phyloP scores from a whole-genome alignment of 768 basidiomycete genomes.

The Jaapia argillacea region DNA sequence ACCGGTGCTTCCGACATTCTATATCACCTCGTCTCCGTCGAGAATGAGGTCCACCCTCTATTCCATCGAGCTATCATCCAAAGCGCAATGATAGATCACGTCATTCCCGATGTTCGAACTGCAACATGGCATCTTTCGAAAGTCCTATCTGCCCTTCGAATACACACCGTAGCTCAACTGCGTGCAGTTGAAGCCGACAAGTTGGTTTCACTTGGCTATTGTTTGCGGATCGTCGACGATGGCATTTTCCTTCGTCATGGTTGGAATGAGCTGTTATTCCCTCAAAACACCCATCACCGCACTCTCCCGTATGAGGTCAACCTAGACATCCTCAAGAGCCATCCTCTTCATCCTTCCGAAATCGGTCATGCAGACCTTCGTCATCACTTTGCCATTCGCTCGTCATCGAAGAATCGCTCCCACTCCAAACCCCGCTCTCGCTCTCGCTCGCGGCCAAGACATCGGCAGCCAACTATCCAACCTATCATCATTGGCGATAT shows the following conservation, averaged over 20 bases:
- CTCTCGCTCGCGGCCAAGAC: no score
- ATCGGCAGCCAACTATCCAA: conserved; percentile 32
- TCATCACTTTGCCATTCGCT: conserved; percentile 15
- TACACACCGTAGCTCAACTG: conserved; percentile 50
- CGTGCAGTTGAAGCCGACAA: conserved; percentile 47
- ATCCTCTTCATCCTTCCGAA: conserved; percentile 7
- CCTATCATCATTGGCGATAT: conserved; percentile 73
- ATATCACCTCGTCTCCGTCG: conserved; percentile 42
- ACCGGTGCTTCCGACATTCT: conserved; percentile 25
- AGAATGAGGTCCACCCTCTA: conserved; percentile 48
- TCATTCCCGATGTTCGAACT: conserved; percentile 44
- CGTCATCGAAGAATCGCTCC: conserved; percentile 11
- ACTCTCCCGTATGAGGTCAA: conserved; percentile 20
- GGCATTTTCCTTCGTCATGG: conserved; percentile 55
- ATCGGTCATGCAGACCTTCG: conserved; percentile 3
- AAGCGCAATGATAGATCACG: conserved; percentile 54
- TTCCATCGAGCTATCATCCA: conserved; percentile 74
- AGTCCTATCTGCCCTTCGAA: conserved; percentile 44
- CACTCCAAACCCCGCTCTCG: conserved; percentile 12
- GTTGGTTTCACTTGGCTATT: conserved; percentile 35
- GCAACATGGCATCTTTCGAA: conserved; percentile 64
- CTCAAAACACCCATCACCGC: conserved; percentile 21
- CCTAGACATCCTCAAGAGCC: conserved; percentile 11
- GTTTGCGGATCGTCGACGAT: conserved; percentile 54
- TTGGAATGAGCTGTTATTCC: conserved; percentile 40